These are phyloP conservation scores for Leccinellum albellum DNA, from an alignment of 768 basidiomycete species.

Conservation along the genomic window DNA sequence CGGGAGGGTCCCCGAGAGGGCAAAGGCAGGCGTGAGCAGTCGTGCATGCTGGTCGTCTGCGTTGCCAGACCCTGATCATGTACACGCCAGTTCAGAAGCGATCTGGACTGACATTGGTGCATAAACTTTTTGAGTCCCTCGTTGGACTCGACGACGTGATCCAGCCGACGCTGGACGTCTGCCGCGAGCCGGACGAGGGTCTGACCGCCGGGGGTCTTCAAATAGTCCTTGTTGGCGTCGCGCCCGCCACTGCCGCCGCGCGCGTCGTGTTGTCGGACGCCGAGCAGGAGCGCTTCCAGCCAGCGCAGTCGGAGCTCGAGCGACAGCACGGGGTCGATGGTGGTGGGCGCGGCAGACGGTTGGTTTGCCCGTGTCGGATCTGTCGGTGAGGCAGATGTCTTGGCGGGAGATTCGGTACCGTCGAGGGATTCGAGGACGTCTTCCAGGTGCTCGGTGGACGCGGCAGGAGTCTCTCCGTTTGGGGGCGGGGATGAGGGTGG, in stretches of 20 bases:
- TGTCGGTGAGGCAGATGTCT: not conserved
- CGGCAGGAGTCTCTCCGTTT: constrained; percentile 3
- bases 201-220: constrained; percentile 39
- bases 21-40: constrained; percentile 70
- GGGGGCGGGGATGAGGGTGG: constrained; percentile 45
- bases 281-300: constrained; percentile 75
- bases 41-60: constrained; percentile 81
- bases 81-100: too few species aligned
- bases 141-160: constrained; percentile 58
- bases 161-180: constrained; percentile 55
- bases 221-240: constrained; percentile 40
- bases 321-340: constrained; percentile 63
- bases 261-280: constrained; percentile 47
- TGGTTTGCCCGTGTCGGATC: not conserved
- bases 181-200: constrained; percentile 58
- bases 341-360: not conserved
- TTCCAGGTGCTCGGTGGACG: constrained; percentile 12
- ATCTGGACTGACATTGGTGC: constrained; percentile 54
- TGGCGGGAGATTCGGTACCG: constrained; percentile 18
- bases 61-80: too few species aligned
- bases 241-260: not conserved
- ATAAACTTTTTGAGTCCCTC: constrained; percentile 75
- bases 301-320: constrained; percentile 73
- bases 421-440: constrained; percentile 22
- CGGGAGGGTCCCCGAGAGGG: constrained; percentile 59